Evolutionary conservation across 164 flowering plant species (phyloP), one percentile per base, ranked within the genome.

Genomic region (Sedum album): DNA sequence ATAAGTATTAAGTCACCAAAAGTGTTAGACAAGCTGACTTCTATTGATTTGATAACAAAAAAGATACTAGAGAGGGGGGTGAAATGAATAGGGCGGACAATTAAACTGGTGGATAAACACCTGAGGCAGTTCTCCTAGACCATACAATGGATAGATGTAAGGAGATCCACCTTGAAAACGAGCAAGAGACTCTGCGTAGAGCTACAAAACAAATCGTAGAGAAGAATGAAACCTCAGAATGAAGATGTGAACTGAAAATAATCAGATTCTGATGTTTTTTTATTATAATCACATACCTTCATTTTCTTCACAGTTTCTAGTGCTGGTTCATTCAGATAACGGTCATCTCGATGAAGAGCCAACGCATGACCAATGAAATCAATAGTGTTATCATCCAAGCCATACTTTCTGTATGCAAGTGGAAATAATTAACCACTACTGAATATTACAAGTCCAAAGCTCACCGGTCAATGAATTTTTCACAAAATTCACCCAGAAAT

Each of bases 151-250:
- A 66, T 93, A 93, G 55, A 93, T 91, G 73, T 93, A 93, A 10
- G 98, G 98, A 10, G 98, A 93, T 71, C 98, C 96, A 71, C 98
- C 98, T 82, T 85, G 91, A 80, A 90, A 91, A 73, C 97, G 96
- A 60, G 97, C 96, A 74, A 90, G 60, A 63, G 98, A 93, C 76
- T 93, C 98, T 11, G 93, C 78, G 81, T 93, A 93, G 18, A 91
- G 86, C 98, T 93, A 72, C 31, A 14, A 44, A 15, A 0, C 23
- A 75, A 25, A 68, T 20, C n/a, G 70, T 31, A 46, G 62, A 25
- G 42, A 71, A 67, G 66, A 1, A 60, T 15, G 46, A 69, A 60
- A 25, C 65, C 6, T 41, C 30, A 68, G 23, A 60, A 39, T 44
- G n/a, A 15, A 20, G 48, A 63, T 39, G 74, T 48, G n/a, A n/a